Evolutionary conservation across 163 green algal species (phyloP), one percentile per base, ranked within the genome.

Genomic region (Prototheca cutis): DNA sequence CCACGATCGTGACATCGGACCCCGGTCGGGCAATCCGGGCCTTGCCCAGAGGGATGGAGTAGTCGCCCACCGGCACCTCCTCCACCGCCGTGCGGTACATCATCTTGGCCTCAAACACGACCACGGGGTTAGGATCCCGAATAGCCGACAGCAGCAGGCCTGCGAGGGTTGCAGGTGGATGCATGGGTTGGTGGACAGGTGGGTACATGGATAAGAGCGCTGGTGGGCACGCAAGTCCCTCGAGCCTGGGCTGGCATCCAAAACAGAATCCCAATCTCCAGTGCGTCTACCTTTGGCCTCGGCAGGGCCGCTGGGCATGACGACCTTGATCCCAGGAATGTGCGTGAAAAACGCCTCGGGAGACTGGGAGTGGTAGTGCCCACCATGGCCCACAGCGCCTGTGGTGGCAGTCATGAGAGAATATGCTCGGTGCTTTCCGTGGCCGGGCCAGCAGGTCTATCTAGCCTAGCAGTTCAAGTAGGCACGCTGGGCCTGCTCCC

Each of bases 21-120:
- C 89, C 89, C 36, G 71, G 31, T 25, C 68, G 36, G 52, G 84
- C 49, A 15, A 89, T 17, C 8, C 74, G 60, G 3, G 88, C 89
- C 42, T 79, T 62, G 19, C 87, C 82, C 40, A 96, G 63, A 4
- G 85, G 82, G 0, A 94, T 59, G n/a, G 58, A 70, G 59, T 84
- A 95, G 53, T 88, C 75, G 2, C 66, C 79, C 15, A 53, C 53
- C 40, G 84, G 84, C 30, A 73, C 56, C 21, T 24, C 29, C 76
- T 80, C 64, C 30, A 63, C 58, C 2, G 58, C 59, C 62, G 63
- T 71, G 32, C 70, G 60, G 56, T 77, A 93, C 77, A 92, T 66
- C 72, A 95, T 92, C 69, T 96, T 96, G 15, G 89, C 84, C 65
- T 96, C 89, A 13, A 96, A 86, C 68, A 96, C 95, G 0, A 96